Percentiles rank a stretch among this genome's conserved stretches.
These are phyloP conservation scores for Eucalyptus rudis DNA, from an alignment of 345 rosid genomes.

Conservation along the genomic window DNA sequence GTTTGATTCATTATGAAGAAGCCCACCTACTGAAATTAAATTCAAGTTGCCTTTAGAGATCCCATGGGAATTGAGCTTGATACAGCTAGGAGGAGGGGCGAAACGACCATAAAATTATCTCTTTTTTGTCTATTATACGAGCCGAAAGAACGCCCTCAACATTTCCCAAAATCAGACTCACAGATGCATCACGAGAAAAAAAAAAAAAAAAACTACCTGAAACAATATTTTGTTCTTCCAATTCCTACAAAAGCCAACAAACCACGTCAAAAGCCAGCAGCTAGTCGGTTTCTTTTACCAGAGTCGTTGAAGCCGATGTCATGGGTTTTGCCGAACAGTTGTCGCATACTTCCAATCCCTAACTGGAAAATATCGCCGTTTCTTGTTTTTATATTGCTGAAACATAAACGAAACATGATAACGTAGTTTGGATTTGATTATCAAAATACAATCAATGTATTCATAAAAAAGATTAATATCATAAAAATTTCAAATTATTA, in stretches of 20 bases:
- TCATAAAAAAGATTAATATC: not conserved
- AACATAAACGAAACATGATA: not conserved
- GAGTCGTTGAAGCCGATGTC: not conserved
- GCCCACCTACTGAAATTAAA: not conserved
- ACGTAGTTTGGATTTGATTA: not conserved
- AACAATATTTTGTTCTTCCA: not conserved
- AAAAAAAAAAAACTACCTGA: not conserved
- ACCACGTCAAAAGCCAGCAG: rapidly evolving
- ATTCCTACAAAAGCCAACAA: not conserved
- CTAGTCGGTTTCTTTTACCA: not conserved
- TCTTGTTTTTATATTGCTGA: not conserved
- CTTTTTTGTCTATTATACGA: not conserved
- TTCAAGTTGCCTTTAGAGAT: not conserved
- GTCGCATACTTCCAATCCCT: not conserved
- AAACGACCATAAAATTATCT: not conserved
- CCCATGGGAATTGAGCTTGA: not conserved
- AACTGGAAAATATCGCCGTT: not conserved
- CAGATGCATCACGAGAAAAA: not conserved
- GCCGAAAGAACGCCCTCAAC: not conserved
- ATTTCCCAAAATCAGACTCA: not conserved
- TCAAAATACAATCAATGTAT: not conserved
- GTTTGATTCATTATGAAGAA: not conserved
- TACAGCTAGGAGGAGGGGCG: not conserved
- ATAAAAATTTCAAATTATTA: no score
- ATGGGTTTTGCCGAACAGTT: not conserved